Conservation (phyloP, 805 yeast species). For the Priceomyces melissophilus region DNA sequence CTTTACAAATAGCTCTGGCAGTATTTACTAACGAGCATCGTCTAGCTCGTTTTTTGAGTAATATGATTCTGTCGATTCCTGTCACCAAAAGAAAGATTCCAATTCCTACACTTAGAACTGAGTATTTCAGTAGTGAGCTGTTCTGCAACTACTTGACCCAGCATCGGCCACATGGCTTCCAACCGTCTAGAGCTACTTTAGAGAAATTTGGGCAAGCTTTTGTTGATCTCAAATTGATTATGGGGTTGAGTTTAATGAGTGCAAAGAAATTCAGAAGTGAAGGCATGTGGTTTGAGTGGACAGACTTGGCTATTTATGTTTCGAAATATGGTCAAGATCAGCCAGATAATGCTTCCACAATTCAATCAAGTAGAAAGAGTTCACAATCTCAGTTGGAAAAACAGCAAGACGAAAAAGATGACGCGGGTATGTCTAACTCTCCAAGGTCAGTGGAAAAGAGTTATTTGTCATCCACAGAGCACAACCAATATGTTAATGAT, state of each 20-base stretch:
- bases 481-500: constrained; percentile 13
- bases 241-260: constrained; percentile 29
- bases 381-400: background rate
- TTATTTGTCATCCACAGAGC: background rate
- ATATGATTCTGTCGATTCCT: constrained; percentile 21
- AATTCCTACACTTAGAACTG: constrained; percentile 38
- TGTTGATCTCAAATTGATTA: constrained; percentile 30
- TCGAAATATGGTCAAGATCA: constrained; percentile 8
- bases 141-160: constrained; percentile 25
- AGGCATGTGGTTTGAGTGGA: constrained; percentile 45
- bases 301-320: constrained; percentile 25
- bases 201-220: constrained; percentile 41
- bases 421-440: background rate
- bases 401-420: background rate
- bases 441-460: background rate
- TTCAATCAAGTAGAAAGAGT: background rate
- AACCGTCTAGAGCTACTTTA: constrained; percentile 33
- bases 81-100: constrained; percentile 31
- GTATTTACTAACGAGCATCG: constrained; percentile 14
- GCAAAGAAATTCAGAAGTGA: constrained; percentile 37
- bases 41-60: constrained; percentile 19
- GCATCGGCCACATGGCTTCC: constrained; percentile 27
- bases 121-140: constrained; percentile 38
- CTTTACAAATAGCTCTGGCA: constrained; percentile 28
- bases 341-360: background rate